A percentile compares a stretch with the other conserved stretches of the same genome.
Conservation (phyloP, 2,329 filamentous ascomycete species). For the Aspergillus sp. region DNA sequence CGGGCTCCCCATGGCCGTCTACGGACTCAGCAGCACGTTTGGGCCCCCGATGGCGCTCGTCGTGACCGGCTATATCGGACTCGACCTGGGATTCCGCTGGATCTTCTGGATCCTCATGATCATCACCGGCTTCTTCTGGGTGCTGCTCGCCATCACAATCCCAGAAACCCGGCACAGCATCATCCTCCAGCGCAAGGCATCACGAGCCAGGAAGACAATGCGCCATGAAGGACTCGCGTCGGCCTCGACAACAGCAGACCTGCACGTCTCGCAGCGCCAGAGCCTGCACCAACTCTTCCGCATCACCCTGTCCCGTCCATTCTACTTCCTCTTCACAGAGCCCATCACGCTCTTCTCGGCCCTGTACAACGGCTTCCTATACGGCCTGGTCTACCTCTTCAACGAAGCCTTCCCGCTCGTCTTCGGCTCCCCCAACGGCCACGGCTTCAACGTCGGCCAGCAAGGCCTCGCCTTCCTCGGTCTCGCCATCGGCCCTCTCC, state of each 20-base stretch:
- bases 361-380: conserved; percentile 60
- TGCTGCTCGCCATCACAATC: conserved; percentile 44
- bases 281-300: conserved; percentile 72
- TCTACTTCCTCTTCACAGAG: conserved; percentile 35
- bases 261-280: conserved; percentile 51
- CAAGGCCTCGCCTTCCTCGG: conserved; percentile 42
- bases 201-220: conserved; percentile 47
- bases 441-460: conserved; percentile 51
- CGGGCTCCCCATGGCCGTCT: conserved; percentile 36
- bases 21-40: conserved; percentile 36
- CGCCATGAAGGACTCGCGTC: conserved; percentile 54
- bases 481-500: not conserved
- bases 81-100: conserved; percentile 41
- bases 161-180: conserved; percentile 58
- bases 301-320: conserved; percentile 65
- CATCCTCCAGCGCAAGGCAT: conserved; percentile 57
- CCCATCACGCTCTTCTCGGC: conserved; percentile 31
- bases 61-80: conserved; percentile 35
- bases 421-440: conserved; percentile 62
- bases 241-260: conserved; percentile 55
- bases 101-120: conserved; percentile 62
- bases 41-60: conserved; percentile 36
- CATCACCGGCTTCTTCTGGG: conserved; percentile 53
- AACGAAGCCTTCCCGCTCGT: conserved; percentile 69
- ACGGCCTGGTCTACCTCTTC: conserved; percentile 68